These are phyloP conservation scores for Somion occarium DNA, from an alignment of 1,284 basidiomycete species.

Conservation along the genomic window DNA sequence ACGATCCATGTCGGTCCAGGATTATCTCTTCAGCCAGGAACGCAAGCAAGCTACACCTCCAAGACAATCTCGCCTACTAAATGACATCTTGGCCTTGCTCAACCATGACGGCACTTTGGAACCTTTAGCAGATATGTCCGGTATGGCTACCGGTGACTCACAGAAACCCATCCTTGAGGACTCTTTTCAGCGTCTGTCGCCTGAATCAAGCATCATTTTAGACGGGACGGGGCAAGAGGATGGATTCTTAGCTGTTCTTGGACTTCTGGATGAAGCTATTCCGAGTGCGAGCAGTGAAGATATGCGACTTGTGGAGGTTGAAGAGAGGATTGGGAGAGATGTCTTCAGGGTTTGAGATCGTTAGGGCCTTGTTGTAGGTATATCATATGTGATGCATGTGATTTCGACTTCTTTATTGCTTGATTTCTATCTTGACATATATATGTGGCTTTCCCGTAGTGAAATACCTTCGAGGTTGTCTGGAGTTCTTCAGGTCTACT, in stretches of 20 bases:
- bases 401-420: too few relatives aligned
- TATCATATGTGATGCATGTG: too few relatives aligned
- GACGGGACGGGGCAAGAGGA: background rate
- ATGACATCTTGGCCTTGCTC: constrained; percentile 1
- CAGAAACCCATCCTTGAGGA: background rate
- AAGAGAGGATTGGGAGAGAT: too few relatives aligned
- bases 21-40: background rate
- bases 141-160: background rate
- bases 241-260: background rate
- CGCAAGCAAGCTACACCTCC: background rate
- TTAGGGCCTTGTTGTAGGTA: too few relatives aligned
- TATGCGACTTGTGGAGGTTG: too few relatives aligned
- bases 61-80: background rate
- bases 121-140: background rate
- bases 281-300: too few relatives aligned
- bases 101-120: background rate
- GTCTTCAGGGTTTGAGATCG: too few relatives aligned
- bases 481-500: too few relatives aligned
- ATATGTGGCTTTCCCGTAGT: too few relatives aligned
- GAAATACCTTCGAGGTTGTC: too few relatives aligned
- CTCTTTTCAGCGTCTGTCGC: background rate
- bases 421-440: too few relatives aligned
- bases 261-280: background rate
- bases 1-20: background rate
- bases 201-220: background rate